Evolutionary conservation across 495 filamentous ascomycete species (phyloP).

Genomic region (Aspergillus funiculosus): DNA sequence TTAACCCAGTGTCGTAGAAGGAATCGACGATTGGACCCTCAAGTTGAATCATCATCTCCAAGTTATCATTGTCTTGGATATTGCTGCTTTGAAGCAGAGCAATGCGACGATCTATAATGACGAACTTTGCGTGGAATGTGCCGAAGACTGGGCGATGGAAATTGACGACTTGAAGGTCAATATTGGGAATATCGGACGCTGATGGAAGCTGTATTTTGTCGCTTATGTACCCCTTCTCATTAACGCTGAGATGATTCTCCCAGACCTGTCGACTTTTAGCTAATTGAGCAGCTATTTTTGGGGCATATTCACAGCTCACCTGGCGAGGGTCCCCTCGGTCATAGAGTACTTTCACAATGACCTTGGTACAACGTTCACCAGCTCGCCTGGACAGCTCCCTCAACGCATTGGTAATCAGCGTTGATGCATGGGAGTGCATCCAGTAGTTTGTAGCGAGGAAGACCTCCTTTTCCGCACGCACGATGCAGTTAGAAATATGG

Average conservation of each 20-base stretch:
- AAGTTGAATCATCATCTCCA: conserved; percentile 74
- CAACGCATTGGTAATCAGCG: conserved; percentile 61
- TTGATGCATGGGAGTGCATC: conserved; percentile 60
- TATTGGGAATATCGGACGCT: conserved; percentile 58
- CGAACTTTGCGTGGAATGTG: conserved; percentile 73
- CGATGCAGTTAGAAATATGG: conserved; percentile 72
- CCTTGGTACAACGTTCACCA: conserved; percentile 49
- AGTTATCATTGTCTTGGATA: conserved; percentile 70
- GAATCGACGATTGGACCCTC: conserved; percentile 73
- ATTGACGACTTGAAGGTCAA: conserved; percentile 69
- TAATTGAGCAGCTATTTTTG: too few relatives aligned
- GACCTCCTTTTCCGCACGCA: conserved; percentile 63
- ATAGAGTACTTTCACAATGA: conserved; percentile 70
- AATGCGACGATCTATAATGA: conserved; percentile 65
- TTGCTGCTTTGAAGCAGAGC: conserved; percentile 70
- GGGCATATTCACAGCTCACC: conserved; percentile 24
- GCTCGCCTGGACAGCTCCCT: conserved; percentile 61
- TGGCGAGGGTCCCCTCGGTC: conserved; percentile 64
- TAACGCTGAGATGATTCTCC: conserved; percentile 57
- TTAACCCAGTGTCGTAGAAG: conserved; percentile 64
- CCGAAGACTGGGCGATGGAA: conserved; percentile 67
- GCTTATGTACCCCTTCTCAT: conserved; percentile 51
- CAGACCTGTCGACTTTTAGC: conserved; percentile 17
- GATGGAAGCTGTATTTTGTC: conserved; percentile 53
- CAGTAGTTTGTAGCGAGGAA: conserved; percentile 72